Evolutionary conservation across 148 eudicot genomes (phyloP).

Genomic region (Arctostaphylos glauca): DNA sequence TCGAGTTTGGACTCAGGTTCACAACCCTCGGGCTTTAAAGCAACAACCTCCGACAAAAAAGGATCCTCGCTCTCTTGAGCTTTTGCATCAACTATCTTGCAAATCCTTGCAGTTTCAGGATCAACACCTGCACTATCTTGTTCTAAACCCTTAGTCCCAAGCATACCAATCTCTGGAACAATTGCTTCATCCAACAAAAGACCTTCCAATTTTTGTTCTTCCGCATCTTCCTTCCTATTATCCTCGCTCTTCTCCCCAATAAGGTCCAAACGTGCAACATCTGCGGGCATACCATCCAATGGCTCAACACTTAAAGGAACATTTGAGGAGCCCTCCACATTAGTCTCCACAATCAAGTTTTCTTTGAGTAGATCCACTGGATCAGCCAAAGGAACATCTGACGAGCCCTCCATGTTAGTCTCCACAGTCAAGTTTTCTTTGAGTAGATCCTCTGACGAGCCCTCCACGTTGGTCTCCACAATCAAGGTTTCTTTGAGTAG

Average conservation of each 20-base stretch:
- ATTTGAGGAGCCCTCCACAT: neutral
- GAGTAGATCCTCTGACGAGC: too few species aligned
- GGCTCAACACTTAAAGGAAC: neutral
- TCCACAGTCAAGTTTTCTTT: conserved; percentile 3
- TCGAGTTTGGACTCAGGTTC: neutral
- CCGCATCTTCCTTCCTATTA: neutral
- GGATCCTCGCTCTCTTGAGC: too few species aligned
- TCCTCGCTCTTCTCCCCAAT: neutral
- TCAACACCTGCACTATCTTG: neutral
- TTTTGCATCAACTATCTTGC: too few species aligned
- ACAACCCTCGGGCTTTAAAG: conserved; percentile 1
- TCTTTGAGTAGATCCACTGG: neutral
- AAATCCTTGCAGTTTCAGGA: too few species aligned
- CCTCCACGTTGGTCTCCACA: neutral
- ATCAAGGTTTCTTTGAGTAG: neutral
- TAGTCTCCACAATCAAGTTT: neutral
- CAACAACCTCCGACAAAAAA: neutral
- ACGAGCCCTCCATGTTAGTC: neutral
- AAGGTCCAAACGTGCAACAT: neutral
- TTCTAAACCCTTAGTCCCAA: neutral
- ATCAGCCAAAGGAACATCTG: neutral
- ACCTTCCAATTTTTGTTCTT: neutral
- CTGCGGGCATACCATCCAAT: conserved; percentile 1
- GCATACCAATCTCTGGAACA: neutral
- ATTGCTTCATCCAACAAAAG: neutral